Base-by-base conservation (phyloP, 106 monocot genomes). In the Hemerocallis citrina region DNA sequence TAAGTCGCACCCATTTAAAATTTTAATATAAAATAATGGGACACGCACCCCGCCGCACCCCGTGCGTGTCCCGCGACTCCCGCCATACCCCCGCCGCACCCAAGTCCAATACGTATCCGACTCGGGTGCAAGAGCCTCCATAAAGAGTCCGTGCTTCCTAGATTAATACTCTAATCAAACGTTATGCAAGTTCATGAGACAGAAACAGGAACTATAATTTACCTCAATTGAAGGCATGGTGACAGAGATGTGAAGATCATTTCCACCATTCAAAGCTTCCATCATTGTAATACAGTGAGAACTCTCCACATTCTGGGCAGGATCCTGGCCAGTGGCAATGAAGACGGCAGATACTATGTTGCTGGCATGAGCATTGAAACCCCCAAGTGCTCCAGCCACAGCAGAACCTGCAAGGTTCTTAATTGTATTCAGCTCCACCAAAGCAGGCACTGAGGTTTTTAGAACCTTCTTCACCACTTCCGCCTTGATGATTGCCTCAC, bases 231-330 rank as follows among this genome's bases (percentile, higher is more conserved):
- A 86, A 38, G 89, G 89, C 89, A 89, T 89, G 23, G 89, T 89
- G 2, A 94, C 85, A 58, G 93, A 94, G 39, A 95, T 58, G 34
- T 95, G 89, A 27, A 95, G 82, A 66, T 95, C 94, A 69, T 64
- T 89, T 6, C 89, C 89, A 55, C 76, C 89, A 74, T 95, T 95
- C 6, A 74, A 46, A 22, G 93, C 82, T 69, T 94, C 93, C 74
- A 94, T 54, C 93, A 94, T 89, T 31, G 93, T 94, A 35, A 95
- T 86, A 68, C 94, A 95, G 55, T 95, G 89, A 16, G 94, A 95
- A 43, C 94, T 95, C 80, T 95, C 94, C 20, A 95, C 75, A 69
- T 94, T 94, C 68, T 94, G 93, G 20, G 93, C 93, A 22, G 93
- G 93, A 63, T 94, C 93, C 69, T 94, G 94, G 4, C 94, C 94